Base-by-base conservation (phyloP, 129 eudicot species). In the Flaveria trinervia region DNA sequence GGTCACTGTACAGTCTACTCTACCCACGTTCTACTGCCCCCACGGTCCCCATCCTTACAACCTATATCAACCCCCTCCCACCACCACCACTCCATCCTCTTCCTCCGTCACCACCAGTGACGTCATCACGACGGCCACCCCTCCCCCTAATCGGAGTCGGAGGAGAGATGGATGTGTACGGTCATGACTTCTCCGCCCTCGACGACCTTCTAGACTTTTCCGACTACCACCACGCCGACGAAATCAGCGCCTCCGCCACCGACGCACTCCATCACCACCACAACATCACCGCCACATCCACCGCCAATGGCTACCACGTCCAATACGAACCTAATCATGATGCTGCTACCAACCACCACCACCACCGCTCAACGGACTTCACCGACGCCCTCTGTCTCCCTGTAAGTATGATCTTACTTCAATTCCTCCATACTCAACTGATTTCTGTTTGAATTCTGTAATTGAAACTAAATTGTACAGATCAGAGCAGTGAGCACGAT, bases 161-260 rank as follows among this genome's bases (percentile, higher is more conserved):
- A 33, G 39, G 39, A 33, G 20, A 16, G 15, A 78, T 90, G 91
- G 96, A 90, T 60, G 81, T 82, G 5, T 87, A 87, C 51, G 85
- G 86, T 0, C 73, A 86, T 20, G 76, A 84, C n/a, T 76, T 52
- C 25, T 87, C 83, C 72, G 77, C 81, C 22, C 71, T 90, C 12
- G 96, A 90, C 76, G 91, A 88, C 20, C 84, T 90, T 1, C 73
- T 90, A 2, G 91, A 88, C 84, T 83, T 90, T 44, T 85, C 96
- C 11, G 84, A 76, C 64, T 85, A 86, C 55, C 65, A 89, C 55
- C 65, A 89, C 14, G 83, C 72, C 43, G 88, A 86, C 46, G 33
- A 76, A 16, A 71, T 80, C 83, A n/a, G 54, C 22, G 33, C 77
- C 62, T n/a, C 88, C 65, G 1, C 84, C 69, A 39, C 83, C 72